These are phyloP conservation scores for Acacia confusa DNA, from an alignment of 306 rosid species.

Conservation along the genomic window DNA sequence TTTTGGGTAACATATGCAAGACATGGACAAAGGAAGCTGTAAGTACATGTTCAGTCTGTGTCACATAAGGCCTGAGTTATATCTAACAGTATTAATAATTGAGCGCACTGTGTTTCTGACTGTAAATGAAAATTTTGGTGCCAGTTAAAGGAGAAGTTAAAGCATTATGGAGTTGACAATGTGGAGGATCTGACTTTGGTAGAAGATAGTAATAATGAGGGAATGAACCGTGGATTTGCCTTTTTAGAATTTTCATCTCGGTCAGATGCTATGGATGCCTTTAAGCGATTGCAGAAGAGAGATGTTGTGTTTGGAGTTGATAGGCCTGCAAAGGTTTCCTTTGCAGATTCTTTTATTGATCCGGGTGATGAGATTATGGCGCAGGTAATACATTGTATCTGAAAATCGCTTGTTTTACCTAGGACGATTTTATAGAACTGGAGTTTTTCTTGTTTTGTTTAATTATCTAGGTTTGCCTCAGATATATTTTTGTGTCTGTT, in stretches of 20 bases:
- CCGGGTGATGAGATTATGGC: conserved; percentile 99
- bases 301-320: conserved; percentile 96
- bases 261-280: conserved; percentile 98
- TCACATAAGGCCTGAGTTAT: conserved; percentile 11
- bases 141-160: conserved; percentile 91
- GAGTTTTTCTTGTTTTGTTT: conserved; percentile 16
- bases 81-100: conserved; percentile 26
- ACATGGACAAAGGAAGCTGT: conserved; percentile 93
- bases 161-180: conserved; percentile 88
- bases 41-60: conserved; percentile 54
- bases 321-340: conserved; percentile 97
- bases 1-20: conserved; percentile 96
- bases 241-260: conserved; percentile 93
- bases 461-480: conserved; percentile 9
- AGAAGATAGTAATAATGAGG: conserved; percentile 84
- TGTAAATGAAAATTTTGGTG: conserved; percentile 38
- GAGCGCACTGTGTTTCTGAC: conserved; percentile 42
- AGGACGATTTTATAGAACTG: conserved; percentile 10
- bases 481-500: not conserved
- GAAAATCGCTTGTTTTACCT: conserved; percentile 21
- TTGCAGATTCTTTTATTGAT: conserved; percentile 96
- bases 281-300: conserved; percentile 89
- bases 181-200: conserved; percentile 93
- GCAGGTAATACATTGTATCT: conserved; percentile 64
- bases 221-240: conserved; percentile 94